Conservation (phyloP, 2,329 filamentous ascomycete genomes). For the Dryadomyces sulphureus region DNA sequence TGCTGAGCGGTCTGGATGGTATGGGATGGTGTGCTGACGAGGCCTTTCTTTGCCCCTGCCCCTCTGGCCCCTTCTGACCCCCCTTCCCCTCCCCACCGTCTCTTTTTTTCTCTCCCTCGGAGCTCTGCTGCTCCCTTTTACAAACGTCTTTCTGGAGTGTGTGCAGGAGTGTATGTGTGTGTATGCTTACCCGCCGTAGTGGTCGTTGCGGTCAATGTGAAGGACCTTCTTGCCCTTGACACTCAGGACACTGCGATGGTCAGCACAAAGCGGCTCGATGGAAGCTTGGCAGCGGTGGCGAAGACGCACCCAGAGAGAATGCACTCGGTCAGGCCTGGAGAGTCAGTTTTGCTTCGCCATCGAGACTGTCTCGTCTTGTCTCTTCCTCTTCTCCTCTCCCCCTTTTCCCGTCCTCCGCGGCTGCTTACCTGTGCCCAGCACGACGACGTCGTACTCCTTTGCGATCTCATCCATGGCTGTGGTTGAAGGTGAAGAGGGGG, state of each 20-base stretch:
- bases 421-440: conserved; percentile 82
- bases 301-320: conserved; percentile 72
- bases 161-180: too few species aligned
- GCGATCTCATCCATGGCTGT: conserved; percentile 85
- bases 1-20: conserved; percentile 4
- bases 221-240: conserved; percentile 99
- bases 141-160: too few species aligned
- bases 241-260: conserved; percentile 59
- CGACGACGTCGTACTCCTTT: conserved; percentile 96
- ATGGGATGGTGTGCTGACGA: too few species aligned
- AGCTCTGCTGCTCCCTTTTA: too few species aligned
- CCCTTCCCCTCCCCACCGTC: not conserved
- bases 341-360: too few species aligned
- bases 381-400: not conserved
- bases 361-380: not conserved
- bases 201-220: conserved; percentile 96
- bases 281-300: not conserved
- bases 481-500: not conserved
- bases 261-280: not conserved
- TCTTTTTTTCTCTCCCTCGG: not conserved
- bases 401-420: not conserved
- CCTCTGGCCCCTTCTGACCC: not conserved
- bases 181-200: conserved; percentile 86
- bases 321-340: conserved; percentile 85
- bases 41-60: too few species aligned